These are phyloP conservation scores for Acacia concinna DNA, from an alignment of 331 rosid species.

Conservation along the genomic window DNA sequence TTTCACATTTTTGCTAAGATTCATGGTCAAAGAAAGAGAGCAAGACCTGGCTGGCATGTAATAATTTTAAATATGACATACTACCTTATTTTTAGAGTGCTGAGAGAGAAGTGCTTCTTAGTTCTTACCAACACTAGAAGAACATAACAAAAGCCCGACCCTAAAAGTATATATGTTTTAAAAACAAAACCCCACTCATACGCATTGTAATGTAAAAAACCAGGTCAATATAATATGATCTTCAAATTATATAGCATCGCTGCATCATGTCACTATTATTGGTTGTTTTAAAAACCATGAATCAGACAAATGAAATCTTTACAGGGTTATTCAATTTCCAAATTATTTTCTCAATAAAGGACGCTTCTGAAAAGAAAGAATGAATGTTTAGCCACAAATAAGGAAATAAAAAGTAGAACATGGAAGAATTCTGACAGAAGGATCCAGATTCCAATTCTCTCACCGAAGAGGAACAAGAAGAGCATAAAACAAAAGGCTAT, in stretches of 20 bases:
- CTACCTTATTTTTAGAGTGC: background rate
- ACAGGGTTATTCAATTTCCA: background rate
- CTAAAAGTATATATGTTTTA: background rate
- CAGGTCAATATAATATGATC: background rate
- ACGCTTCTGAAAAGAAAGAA: background rate
- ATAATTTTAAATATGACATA: background rate
- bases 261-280: background rate
- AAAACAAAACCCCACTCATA: background rate
- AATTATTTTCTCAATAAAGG: background rate
- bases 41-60: background rate
- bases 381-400: background rate
- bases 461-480: background rate
- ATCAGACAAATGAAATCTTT: background rate
- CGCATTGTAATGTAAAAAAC: background rate
- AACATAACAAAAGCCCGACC: background rate
- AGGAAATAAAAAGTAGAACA: background rate
- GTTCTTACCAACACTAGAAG: background rate
- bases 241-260: background rate
- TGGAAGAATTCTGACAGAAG: background rate
- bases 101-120: background rate
- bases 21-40: background rate
- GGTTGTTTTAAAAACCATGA: background rate
- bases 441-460: background rate
- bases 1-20: background rate
- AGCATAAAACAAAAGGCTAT: background rate